These are phyloP conservation scores for Pleodorina starrii DNA, from an alignment of 139 green algal species.

Conservation along the genomic window DNA sequence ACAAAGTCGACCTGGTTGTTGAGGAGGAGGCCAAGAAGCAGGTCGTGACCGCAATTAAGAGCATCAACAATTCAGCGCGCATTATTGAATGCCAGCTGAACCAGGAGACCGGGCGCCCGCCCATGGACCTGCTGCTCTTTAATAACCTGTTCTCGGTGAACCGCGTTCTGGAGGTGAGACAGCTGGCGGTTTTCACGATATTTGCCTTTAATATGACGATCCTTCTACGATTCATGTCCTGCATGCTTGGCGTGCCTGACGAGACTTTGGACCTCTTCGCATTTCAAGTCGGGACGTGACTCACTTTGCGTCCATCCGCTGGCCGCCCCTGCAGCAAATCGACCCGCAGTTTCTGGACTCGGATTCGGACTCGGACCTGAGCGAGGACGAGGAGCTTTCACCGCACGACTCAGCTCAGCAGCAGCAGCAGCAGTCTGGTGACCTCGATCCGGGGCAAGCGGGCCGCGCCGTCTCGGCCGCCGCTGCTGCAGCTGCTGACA, in stretches of 20 bases:
- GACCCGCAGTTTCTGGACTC: slow-evolving; percentile 82
- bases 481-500: background rate
- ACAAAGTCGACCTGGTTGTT: slow-evolving; percentile 87
- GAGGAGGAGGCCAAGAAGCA: slow-evolving; percentile 60
- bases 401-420: background rate
- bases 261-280: no score
- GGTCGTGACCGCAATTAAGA: slow-evolving; percentile 63
- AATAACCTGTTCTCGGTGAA: slow-evolving; percentile 84
- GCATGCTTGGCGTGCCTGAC: no score
- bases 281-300: no score
- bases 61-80: slow-evolving; percentile 82
- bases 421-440: background rate
- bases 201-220: no score
- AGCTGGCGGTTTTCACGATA: no score
- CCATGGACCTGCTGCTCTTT: slow-evolving; percentile 70
- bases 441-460: background rate
- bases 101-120: slow-evolving; percentile 44
- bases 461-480: background rate
- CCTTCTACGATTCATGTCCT: no score
- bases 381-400: slow-evolving; percentile 24
- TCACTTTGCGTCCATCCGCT: no score
- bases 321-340: slow-evolving; percentile 73
- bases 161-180: slow-evolving; percentile 69
- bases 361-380: slow-evolving; percentile 57
- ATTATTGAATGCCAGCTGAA: slow-evolving; percentile 82